Evolutionary conservation across 345 rosid species (phyloP), one percentile per base, ranked within the genome.

Genomic region (Rhizophora apiculata): DNA sequence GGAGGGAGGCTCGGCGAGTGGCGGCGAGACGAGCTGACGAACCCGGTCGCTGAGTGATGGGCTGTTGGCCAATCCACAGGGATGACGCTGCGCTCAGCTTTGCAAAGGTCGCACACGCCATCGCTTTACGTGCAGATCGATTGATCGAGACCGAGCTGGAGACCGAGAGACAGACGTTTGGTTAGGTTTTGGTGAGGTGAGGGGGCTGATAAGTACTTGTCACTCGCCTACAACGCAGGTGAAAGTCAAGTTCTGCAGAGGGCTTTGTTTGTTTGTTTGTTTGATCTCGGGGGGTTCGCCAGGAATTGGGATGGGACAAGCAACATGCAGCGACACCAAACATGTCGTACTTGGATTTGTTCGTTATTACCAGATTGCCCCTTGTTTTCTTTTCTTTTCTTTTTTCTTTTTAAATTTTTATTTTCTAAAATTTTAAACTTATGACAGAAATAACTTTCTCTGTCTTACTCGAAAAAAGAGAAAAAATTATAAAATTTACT

Each of bases 41-140:
- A 34, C 37, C 37, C 61, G 82, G 72, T 39, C 82, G 80, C 66
- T 72, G 87, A n/a, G 85, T 46, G 62, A 85, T 72, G 70, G 93
- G 79, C 62, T 78, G 88, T 5, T 85, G 95, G 20, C 85, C 87
- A 87, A 89, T 84, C 94, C 89, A 87, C 32, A 83, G 75, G 57
- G 96, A 89, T 24, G 97, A 86, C 64, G 90, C 72, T 3, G 84
- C 77, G 74, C 83, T 83, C 1, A 86, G 85, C 85, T 88, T 94
- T 4, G 85, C 82, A 74, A 88, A 86, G 81, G 84, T 89, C 13
- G 86, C 79, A 77, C 87, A 94, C 60, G 97, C 93, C 98, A 94
- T 91, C 46, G 58, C 78, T 60, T 18, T 21, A 27, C 6, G 55
- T 6, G 37, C 27, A 22, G 22, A 24, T 18, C 43, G 15, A 34